Evolutionary conservation across 2,329 filamentous ascomycete species (phyloP).

Genomic region (Rhynchosporium secalis): DNA sequence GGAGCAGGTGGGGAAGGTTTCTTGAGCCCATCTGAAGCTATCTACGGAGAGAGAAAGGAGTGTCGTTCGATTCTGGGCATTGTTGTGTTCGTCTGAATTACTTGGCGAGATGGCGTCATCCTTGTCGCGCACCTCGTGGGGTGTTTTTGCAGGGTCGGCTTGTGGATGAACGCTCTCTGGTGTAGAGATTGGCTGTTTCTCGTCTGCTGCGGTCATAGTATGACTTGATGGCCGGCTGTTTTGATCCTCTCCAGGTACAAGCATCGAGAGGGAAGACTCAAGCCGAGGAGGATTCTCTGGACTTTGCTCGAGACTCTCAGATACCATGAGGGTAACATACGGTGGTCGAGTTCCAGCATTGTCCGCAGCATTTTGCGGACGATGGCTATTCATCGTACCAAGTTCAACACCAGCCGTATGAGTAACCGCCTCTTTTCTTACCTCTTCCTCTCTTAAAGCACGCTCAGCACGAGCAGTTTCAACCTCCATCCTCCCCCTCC

Average conservation of each 20-base stretch:
- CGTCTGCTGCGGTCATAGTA: slow-evolving; percentile 23
- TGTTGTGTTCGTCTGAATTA: background rate
- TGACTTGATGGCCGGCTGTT: slow-evolving; percentile 21
- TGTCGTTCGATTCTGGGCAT: slow-evolving; percentile 42
- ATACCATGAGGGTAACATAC: background rate
- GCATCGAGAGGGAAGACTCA: slow-evolving; percentile 25
- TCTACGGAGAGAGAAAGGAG: slow-evolving; percentile 52
- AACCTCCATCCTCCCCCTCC: slow-evolving; percentile 52
- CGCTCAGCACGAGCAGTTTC: slow-evolving; percentile 46
- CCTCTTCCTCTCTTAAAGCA: slow-evolving; percentile 31
- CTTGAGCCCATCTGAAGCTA: slow-evolving; percentile 59
- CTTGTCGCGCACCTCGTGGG: background rate
- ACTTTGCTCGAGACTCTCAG: slow-evolving; percentile 39
- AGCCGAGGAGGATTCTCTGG: slow-evolving; percentile 5
- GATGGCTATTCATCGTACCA: background rate
- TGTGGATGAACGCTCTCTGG: background rate
- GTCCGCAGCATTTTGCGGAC: background rate
- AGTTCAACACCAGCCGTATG: slow-evolving; percentile 34
- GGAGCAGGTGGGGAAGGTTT: slow-evolving; percentile 69
- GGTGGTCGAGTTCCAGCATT: background rate
- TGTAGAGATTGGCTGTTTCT: slow-evolving; percentile 16
- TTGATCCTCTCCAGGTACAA: slow-evolving; percentile 23
- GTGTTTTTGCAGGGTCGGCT: background rate
- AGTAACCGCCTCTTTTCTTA: slow-evolving; percentile 60
- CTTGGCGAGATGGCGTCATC: background rate